Evolutionary conservation across 441 rosid genomes (phyloP).

Genomic region (Mallotus japonicus): DNA sequence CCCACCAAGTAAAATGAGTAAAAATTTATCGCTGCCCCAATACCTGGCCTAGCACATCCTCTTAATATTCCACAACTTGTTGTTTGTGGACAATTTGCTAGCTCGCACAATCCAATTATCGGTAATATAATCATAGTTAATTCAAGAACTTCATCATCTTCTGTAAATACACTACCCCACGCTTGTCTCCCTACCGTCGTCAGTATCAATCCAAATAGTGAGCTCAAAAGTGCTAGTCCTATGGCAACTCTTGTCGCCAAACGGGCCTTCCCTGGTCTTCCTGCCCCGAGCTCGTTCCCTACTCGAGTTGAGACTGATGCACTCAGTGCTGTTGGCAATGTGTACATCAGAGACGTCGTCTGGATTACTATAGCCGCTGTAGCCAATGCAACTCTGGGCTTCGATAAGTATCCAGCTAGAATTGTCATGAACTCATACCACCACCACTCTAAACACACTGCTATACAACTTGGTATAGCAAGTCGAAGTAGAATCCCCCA

Average conservation of each 20-base stretch:
- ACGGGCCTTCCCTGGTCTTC: slow-evolving; percentile 54
- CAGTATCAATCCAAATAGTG: slow-evolving; percentile 52
- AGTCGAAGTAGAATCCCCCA: slow-evolving; percentile 60
- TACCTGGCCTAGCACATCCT: slow-evolving; percentile 86
- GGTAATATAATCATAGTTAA: slow-evolving; percentile 64
- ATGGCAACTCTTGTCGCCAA: slow-evolving; percentile 50
- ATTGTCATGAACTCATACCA: slow-evolving; percentile 96
- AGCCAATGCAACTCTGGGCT: slow-evolving; percentile 57
- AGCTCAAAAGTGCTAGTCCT: slow-evolving; percentile 45
- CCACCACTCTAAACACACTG: slow-evolving; percentile 96
- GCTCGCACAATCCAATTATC: slow-evolving; percentile 77
- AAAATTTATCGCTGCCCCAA: slow-evolving; percentile 72
- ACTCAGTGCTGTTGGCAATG: slow-evolving; percentile 70
- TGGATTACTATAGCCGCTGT: slow-evolving; percentile 78
- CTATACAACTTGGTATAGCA: slow-evolving; percentile 74
- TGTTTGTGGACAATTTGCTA: slow-evolving; percentile 93
- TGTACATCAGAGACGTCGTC: slow-evolving; percentile 80
- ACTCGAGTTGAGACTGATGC: slow-evolving; percentile 78
- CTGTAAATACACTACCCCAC: slow-evolving; percentile 69
- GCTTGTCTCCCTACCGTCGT: slow-evolving; percentile 61
- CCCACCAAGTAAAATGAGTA: slow-evolving; percentile 91
- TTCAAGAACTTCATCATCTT: slow-evolving; percentile 51
- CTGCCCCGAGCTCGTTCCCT: slow-evolving; percentile 83
- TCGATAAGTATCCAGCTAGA: slow-evolving; percentile 60
- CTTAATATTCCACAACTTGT: slow-evolving; percentile 83